A percentile compares a stretch with the other conserved stretches of the same genome.
These are phyloP conservation scores for Lichtheimia ornata DNA, from an alignment of 371 early-diverging fungal species.

Conservation along the genomic window DNA sequence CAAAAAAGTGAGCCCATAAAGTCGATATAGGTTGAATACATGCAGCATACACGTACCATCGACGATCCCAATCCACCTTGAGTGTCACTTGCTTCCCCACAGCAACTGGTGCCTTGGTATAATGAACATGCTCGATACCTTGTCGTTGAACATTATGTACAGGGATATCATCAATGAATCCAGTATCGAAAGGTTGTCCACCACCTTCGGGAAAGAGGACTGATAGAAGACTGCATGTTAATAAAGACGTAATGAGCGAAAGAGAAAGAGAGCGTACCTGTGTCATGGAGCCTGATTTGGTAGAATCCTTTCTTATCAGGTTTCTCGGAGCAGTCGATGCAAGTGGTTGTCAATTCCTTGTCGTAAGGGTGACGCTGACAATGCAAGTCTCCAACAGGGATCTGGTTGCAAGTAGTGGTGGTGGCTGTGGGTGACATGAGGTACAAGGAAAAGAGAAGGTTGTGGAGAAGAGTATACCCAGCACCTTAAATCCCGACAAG, in stretches of 20 bases:
- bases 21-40: not conserved
- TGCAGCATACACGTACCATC: conserved; percentile 34
- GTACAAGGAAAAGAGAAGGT: not conserved
- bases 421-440: not conserved
- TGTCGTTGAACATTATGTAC: conserved; percentile 64
- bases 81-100: conserved; percentile 54
- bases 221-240: conserved; percentile 6
- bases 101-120: conserved; percentile 51
- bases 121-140: conserved; percentile 67
- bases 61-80: conserved; percentile 67
- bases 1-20: not conserved
- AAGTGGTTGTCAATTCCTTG: conserved; percentile 28
- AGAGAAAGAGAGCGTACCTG: conserved; percentile 19
- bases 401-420: conserved; percentile 18
- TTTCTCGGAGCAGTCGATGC: conserved; percentile 38
- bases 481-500: too few species aligned
- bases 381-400: conserved; percentile 40
- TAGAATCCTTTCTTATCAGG: conserved; percentile 48
- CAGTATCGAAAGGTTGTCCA: conserved; percentile 74
- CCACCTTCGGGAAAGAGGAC: conserved; percentile 78
- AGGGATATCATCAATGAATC: conserved; percentile 55
- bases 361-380: conserved; percentile 42
- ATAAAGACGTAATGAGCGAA: too few species aligned
- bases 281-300: conserved; percentile 38
- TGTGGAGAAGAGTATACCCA: too few species aligned